phyloP scores from a whole-genome alignment of 2,329 filamentous ascomycete genomes.

The Ceratocystis lukuohia region DNA sequence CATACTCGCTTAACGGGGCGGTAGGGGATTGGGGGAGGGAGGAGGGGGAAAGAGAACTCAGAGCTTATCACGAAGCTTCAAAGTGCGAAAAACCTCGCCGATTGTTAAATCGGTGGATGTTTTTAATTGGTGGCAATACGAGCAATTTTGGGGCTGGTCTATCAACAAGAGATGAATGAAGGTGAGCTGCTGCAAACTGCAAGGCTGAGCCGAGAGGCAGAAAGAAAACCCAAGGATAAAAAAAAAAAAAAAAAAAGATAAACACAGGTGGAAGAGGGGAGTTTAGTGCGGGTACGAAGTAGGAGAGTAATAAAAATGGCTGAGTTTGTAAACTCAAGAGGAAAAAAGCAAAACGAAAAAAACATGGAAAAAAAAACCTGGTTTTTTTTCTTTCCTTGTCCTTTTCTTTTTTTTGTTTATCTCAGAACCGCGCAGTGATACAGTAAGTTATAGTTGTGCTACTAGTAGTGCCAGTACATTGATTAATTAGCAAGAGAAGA shows the following conservation, averaged over 20 bases:
- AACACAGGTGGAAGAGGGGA: background rate
- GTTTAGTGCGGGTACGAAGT: background rate
- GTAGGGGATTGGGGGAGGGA: background rate
- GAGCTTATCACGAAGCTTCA: background rate
- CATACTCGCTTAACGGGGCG: slow-evolving; percentile 2
- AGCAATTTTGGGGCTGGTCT: too few relatives aligned
- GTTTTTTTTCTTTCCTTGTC: too few relatives aligned
- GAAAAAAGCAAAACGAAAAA: too few relatives aligned
- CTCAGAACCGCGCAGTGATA: too few relatives aligned
- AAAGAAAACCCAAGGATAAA: background rate
- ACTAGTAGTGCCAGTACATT: too few relatives aligned
- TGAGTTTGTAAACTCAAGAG: background rate
- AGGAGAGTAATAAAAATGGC: background rate
- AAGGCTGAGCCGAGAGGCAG: background rate
- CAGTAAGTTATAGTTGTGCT: too few relatives aligned
- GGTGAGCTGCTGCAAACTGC: background rate
- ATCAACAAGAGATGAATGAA: background rate
- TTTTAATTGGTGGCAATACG: too few relatives aligned
- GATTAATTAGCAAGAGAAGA: too few relatives aligned
- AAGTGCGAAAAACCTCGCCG: too few relatives aligned
- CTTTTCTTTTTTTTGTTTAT: too few relatives aligned
- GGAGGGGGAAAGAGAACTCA: background rate
- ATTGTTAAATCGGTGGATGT: too few relatives aligned
- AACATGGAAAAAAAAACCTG: too few relatives aligned
- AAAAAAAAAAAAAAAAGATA: background rate